phyloP scores from a whole-genome alignment of 257 asterid species.

The Apocynum venetum region DNA sequence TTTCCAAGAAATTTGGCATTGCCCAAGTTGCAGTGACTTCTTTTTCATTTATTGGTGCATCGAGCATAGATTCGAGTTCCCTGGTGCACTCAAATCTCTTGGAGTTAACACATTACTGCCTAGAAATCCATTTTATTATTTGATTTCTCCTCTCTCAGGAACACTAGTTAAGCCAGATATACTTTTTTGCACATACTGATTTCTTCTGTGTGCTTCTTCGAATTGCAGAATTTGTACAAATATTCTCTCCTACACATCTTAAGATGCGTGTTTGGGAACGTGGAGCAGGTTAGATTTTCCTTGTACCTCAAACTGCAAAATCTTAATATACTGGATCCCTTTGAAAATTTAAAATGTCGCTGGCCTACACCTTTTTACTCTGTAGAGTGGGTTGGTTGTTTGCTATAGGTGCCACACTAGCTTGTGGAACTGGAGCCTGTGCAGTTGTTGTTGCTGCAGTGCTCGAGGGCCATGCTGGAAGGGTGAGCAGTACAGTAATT shows the following conservation, averaged over 20 bases:
- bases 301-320: not conserved
- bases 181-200: not conserved
- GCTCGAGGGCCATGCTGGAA: conserved; percentile 75
- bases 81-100: not conserved
- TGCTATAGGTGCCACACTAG: conserved; percentile 75
- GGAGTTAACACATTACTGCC: not conserved
- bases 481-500: conserved; percentile 44
- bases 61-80: not conserved
- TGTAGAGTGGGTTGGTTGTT: conserved; percentile 13
- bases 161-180: not conserved
- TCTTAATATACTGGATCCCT: not conserved
- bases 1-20: not conserved
- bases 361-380: not conserved
- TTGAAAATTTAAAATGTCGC: not conserved
- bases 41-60: not conserved
- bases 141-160: not conserved
- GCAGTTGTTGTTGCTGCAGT: conserved; percentile 91
- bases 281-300: conserved; percentile 70
- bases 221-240: conserved; percentile 82
- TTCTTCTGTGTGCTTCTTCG: not conserved
- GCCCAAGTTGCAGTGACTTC: not conserved
- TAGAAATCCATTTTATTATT: not conserved
- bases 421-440: conserved; percentile 99
- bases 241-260: conserved; percentile 72
- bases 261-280: conserved; percentile 99